A percentile compares a stretch with the other conserved stretches of the same genome.
phyloP scores from a whole-genome alignment of 1,284 basidiomycete genomes.

The Puccinia polysora region DNA sequence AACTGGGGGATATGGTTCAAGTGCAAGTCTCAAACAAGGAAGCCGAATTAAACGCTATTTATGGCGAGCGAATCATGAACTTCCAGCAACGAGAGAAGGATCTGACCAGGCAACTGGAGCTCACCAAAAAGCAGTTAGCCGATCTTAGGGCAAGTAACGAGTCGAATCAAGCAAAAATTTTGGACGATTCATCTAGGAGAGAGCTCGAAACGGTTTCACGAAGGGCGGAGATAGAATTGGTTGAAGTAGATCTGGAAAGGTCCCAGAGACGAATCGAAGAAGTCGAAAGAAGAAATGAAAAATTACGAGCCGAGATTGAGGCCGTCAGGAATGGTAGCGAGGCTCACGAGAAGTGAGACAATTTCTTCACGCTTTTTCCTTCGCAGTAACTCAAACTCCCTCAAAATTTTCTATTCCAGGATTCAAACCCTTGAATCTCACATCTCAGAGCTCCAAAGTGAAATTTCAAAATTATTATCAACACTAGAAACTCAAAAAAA shows the following conservation, averaged over 20 bases:
- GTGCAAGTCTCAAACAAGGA: conserved; percentile 83
- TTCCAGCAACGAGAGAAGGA: conserved; percentile 92
- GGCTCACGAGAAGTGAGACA: conserved; percentile 64
- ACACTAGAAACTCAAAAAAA: conserved; percentile 68
- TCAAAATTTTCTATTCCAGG: conserved; percentile 55
- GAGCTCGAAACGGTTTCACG: conserved; percentile 85
- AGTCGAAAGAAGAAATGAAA: conserved; percentile 87
- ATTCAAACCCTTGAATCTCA: conserved; percentile 68
- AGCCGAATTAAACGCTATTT: conserved; percentile 89
- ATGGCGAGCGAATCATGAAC: conserved; percentile 89
- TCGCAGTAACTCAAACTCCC: background rate
- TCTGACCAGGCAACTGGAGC: conserved; percentile 74
- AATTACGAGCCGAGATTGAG: conserved; percentile 87
- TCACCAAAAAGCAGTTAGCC: conserved; percentile 78
- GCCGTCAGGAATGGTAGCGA: conserved; percentile 73
- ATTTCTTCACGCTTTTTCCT: conserved; percentile 13
- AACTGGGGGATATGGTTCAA: conserved; percentile 85
- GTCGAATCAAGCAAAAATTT: conserved; percentile 78
- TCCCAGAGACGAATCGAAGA: conserved; percentile 86
- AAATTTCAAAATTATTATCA: conserved; percentile 65
- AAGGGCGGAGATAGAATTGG: conserved; percentile 83
- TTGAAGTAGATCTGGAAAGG: conserved; percentile 83
- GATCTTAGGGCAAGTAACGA: conserved; percentile 87
- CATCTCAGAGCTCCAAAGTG: conserved; percentile 67
- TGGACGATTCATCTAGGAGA: conserved; percentile 66